Conservation (phyloP, 2,329 filamentous ascomycete species). For the Colletotrichum sp. region DNA sequence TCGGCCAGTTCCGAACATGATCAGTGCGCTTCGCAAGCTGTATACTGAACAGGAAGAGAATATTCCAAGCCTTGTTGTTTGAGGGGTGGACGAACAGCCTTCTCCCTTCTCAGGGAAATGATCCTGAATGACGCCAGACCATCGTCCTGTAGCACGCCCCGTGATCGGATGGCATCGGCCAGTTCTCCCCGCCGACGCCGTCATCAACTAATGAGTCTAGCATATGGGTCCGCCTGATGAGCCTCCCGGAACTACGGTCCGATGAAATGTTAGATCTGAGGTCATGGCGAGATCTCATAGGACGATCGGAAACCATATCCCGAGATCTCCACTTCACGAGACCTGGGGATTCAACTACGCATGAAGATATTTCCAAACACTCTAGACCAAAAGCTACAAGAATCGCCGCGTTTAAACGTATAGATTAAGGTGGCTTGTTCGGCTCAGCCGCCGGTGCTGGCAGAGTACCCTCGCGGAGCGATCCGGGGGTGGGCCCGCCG, state of each 20-base stretch:
- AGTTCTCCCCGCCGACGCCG: not conserved
- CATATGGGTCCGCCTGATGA: not conserved
- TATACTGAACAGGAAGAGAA: not conserved
- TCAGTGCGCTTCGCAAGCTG: not conserved
- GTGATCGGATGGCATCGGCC: not conserved
- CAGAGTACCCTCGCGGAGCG: not conserved
- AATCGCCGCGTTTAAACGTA: not conserved
- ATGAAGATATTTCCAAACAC: not conserved
- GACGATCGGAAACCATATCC: constrained; percentile 5
- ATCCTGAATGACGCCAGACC: not conserved
- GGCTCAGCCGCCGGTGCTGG: not conserved
- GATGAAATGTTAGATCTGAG: not conserved
- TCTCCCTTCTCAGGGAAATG: not conserved
- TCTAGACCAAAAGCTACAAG: not conserved
- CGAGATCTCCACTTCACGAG: not conserved
- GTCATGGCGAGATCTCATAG: not conserved
- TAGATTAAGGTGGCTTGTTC: not conserved
- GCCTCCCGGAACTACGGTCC: not conserved
- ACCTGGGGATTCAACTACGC: not conserved
- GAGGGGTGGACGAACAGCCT: not conserved
- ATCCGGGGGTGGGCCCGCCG: not conserved
- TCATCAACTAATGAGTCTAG: not conserved
- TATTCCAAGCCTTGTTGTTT: not conserved
- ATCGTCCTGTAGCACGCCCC: not conserved
- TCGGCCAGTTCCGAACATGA: not conserved